phyloP scores from a whole-genome alignment of 2,329 filamentous ascomycete genomes.

The Trichoderma semiorbis region DNA sequence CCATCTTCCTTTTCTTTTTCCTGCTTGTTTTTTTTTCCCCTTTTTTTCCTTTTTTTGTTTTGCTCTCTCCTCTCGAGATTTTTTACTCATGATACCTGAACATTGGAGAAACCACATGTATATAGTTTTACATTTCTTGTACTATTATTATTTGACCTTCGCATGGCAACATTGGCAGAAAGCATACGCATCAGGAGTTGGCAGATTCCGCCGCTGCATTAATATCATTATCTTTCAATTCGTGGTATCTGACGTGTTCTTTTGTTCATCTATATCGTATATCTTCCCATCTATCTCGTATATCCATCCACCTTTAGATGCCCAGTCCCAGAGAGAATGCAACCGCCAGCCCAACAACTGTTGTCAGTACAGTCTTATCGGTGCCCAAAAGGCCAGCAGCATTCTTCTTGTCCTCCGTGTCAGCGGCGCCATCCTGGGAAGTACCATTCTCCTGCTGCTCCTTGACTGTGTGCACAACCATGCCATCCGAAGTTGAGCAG shows the following conservation, averaged over 20 bases:
- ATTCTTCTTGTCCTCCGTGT: constrained; percentile 20
- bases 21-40: not conserved
- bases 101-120: constrained; percentile 5
- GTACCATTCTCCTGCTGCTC: constrained; percentile 22
- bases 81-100: constrained; percentile 17
- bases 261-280: not conserved
- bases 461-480: constrained; percentile 39
- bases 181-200: constrained; percentile 15
- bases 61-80: not conserved
- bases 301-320: constrained; percentile 27
- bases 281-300: not conserved
- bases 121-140: constrained; percentile 12
- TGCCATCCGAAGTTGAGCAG: constrained; percentile 35
- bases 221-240: constrained; percentile 17
- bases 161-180: constrained; percentile 1
- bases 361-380: constrained; percentile 31
- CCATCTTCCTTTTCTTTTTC: not conserved
- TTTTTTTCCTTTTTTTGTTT: not conserved
- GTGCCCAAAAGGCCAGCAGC: constrained; percentile 26
- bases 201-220: constrained; percentile 2
- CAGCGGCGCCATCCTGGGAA: not conserved
- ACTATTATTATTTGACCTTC: constrained; percentile 8
- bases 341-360: constrained; percentile 37
- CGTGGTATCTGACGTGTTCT: not conserved
- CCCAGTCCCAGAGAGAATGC: constrained; percentile 38